Conservation (phyloP, 192 early-diverging fungal species). For the Paraglomus occultum region DNA sequence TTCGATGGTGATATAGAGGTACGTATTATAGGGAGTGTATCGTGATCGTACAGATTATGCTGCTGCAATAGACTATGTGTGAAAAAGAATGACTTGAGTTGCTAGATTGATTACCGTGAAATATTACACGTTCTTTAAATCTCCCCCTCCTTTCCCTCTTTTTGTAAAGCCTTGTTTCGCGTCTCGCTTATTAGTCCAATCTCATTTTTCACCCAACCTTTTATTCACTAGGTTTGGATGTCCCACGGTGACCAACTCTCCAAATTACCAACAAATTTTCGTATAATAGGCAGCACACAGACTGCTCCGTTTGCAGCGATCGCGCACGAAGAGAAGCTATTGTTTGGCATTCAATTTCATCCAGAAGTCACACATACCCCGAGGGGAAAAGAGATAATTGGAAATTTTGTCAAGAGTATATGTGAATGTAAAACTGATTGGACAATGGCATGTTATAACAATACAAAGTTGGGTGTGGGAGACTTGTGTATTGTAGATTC, state of each 20-base stretch:
- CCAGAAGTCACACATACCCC: slow-evolving; percentile 99
- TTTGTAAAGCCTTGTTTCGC: slow-evolving; percentile 33
- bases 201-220: slow-evolving; percentile 27
- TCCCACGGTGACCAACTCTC: slow-evolving; percentile 95
- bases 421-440: slow-evolving; percentile 83
- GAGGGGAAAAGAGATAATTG: slow-evolving; percentile 75
- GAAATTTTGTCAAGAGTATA: slow-evolving; percentile 93
- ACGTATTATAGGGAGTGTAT: not conserved
- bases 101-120: not conserved
- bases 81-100: not conserved
- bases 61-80: slow-evolving; percentile 29
- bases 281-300: slow-evolving; percentile 77
- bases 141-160: slow-evolving; percentile 32
- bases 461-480: not conserved
- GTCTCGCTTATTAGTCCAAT: slow-evolving; percentile 12
- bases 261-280: slow-evolving; percentile 77
- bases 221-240: slow-evolving; percentile 85
- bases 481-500: not conserved
- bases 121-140: too few species aligned
- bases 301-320: slow-evolving; percentile 92
- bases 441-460: slow-evolving; percentile 78
- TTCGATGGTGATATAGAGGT: slow-evolving; percentile 60
- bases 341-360: slow-evolving; percentile 99
- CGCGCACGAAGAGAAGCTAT: slow-evolving; percentile 71
- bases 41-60: slow-evolving; percentile 15